Evolutionary conservation across 495 filamentous ascomycete species (phyloP), one percentile per base, ranked within the genome.

Genomic region (Xylaria palmicola): DNA sequence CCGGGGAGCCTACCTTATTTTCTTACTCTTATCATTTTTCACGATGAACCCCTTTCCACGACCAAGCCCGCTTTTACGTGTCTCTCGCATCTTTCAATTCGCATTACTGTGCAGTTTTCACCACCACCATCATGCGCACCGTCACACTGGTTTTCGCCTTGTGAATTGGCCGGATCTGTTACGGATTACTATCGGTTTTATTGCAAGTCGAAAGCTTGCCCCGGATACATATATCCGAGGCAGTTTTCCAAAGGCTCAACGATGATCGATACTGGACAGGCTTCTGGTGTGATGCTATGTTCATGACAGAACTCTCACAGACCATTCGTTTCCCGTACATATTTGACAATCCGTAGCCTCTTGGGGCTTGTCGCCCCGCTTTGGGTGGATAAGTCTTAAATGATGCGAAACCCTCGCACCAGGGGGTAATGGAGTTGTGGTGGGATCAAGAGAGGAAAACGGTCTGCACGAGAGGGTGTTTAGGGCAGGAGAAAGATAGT

Each of bases 271-370:
- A 29, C n/a, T 37, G 20, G 22, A 54, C 20, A 39, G 10, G 30
- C 30, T 48, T 37, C 40, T 40, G 30, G 22, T 22, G 41, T 48
- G 50, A 55, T 30, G 50, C 30, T 55, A n/a, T 48, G 29, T 48
- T 52, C 37, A 26, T 32, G 19, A 44, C 19, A 20, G 52, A 43
- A 53, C 48, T 48, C 44, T 24, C 37, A 51, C 52, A 41, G 17
- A 41, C 24, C 55, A 66, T 66, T 71, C 64, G 44, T 71, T 71
- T 69, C 64, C 56, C 57, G 64, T 71, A 71, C 69, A 69, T 69
- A 67, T 27, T 67, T 69, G 64, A 63, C 56, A 63, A 47, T 45
- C 26, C 39, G 17, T 53, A 58, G 37, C 52, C 27, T 41, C 52
- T 60, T 59, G 44, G 58, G 48, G 59, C 53, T 62, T 29, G 22